Conservation (phyloP, 2,329 filamentous ascomycete genomes). For the Botrytis paeoniae region DNA sequence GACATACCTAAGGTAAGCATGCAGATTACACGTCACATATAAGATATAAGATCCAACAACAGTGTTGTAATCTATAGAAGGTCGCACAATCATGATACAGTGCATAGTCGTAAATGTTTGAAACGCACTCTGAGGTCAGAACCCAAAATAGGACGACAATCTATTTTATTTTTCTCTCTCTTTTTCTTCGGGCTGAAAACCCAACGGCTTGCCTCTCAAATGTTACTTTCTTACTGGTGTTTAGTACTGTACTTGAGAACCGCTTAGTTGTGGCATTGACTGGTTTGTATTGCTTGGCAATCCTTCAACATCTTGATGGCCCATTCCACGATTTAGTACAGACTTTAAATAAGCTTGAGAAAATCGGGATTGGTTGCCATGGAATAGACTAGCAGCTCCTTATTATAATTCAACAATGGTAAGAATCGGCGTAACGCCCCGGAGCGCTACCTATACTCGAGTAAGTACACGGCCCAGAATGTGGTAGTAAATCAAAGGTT, state of each 20-base stretch:
- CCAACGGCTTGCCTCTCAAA: neutral
- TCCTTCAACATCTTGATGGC: neutral
- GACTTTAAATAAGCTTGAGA: neutral
- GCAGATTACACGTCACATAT: constrained; percentile 7
- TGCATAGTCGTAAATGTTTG: neutral
- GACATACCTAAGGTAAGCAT: constrained; percentile 3
- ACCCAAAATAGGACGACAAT: constrained; percentile 4
- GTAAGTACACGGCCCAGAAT: neutral
- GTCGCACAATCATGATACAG: neutral
- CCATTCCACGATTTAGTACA: neutral
- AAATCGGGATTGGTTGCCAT: neutral
- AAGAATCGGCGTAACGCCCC: constrained; percentile 10
- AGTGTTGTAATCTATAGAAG: neutral
- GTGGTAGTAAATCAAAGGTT: neutral
- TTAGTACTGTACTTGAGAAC: neutral
- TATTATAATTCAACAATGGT: neutral
- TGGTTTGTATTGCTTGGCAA: neutral
- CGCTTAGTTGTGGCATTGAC: neutral
- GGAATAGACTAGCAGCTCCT: neutral
- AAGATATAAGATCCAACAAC: constrained; percentile 1
- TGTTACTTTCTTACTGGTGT: neutral
- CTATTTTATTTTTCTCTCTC: neutral
- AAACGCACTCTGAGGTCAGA: constrained; percentile 12
- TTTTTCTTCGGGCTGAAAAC: neutral
- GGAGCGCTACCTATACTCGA: neutral